Conservation (phyloP, 306 rosid genomes). For the Citrullus amarus region DNA sequence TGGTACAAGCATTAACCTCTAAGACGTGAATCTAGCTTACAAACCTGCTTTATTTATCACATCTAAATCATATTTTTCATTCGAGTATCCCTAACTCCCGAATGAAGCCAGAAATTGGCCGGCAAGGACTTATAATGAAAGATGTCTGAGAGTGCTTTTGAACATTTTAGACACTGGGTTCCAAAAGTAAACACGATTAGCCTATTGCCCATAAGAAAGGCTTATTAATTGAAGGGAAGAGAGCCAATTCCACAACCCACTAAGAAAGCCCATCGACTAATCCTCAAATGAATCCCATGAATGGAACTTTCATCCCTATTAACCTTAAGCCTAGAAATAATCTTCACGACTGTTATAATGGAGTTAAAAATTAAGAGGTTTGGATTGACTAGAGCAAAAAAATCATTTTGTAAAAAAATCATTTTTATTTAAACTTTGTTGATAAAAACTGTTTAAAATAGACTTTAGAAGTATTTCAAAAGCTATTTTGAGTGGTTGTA, state of each 20-base stretch:
- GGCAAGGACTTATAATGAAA: not conserved
- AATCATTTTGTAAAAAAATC: too few species aligned
- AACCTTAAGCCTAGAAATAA: too few species aligned
- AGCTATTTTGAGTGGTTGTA: too few species aligned
- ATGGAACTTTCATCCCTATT: not conserved
- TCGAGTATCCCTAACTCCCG: not conserved
- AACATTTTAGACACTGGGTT: not conserved
- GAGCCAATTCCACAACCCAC: too few species aligned
- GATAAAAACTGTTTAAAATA: too few species aligned
- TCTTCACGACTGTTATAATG: too few species aligned
- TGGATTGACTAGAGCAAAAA: too few species aligned
- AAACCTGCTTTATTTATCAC: not conserved
- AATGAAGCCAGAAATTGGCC: not conserved
- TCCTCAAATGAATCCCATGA: not conserved
- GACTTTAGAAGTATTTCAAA: too few species aligned
- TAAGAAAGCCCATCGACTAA: too few species aligned
- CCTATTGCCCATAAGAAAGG: not conserved
- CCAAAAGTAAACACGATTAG: not conserved
- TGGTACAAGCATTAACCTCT: conserved; percentile 7
- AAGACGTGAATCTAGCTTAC: not conserved
- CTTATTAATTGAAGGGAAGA: not conserved
- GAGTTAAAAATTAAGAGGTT: too few species aligned
- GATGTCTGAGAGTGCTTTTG: not conserved
- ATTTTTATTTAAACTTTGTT: too few species aligned
- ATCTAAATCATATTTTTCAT: not conserved